These are phyloP conservation scores for Neurospora hispaniola DNA, from an alignment of 495 filamentous ascomycete species.

Conservation along the genomic window DNA sequence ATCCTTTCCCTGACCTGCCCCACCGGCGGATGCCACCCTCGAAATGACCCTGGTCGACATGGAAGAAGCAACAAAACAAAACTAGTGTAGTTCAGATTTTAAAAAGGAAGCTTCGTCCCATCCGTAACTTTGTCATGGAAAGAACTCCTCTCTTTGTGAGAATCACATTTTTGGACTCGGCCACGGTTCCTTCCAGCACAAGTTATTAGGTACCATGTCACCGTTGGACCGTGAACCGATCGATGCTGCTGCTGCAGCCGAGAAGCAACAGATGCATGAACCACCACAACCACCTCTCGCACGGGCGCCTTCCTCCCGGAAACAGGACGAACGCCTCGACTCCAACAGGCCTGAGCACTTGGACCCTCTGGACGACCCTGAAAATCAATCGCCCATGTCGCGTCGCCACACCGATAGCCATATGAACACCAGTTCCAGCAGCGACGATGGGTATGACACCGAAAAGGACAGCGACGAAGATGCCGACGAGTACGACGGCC, in stretches of 20 bases:
- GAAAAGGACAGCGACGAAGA: conserved; percentile 1
- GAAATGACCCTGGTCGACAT: not conserved
- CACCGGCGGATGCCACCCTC: not conserved
- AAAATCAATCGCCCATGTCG: not conserved
- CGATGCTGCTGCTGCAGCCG: not conserved
- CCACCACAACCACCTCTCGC: not conserved
- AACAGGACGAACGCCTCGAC: not conserved
- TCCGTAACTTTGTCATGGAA: not conserved
- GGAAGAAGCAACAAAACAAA: not conserved
- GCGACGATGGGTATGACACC: not conserved
- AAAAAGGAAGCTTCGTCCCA: not conserved
- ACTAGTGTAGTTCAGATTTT: not conserved
- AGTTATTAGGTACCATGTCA: not conserved
- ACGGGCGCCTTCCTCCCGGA: not conserved
- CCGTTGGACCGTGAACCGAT: not conserved
- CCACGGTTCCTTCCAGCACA: not conserved
- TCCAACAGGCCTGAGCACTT: not conserved
- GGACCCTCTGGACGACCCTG: not conserved
- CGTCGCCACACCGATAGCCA: not conserved
- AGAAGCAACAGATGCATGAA: not conserved
- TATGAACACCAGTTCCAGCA: not conserved
- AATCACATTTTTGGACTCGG: not conserved
- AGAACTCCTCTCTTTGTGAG: not conserved
- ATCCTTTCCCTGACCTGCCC: not conserved
- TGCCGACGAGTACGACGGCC: conserved; percentile 14